These are phyloP conservation scores for Neoarthrinium moseri DNA, from an alignment of 2,329 filamentous ascomycete genomes.

Conservation along the genomic window DNA sequence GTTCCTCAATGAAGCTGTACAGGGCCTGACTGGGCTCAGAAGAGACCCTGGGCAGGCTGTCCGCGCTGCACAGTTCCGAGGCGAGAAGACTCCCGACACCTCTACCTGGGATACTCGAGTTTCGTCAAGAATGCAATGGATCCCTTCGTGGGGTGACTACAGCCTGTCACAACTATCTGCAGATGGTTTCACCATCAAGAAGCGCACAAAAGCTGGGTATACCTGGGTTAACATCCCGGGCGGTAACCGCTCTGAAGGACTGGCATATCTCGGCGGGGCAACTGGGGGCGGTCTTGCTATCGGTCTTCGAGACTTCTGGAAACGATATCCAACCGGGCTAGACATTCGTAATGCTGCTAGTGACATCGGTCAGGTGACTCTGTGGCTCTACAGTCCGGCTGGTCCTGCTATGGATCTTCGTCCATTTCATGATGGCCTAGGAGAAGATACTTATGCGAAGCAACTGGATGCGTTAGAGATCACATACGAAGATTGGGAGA, in stretches of 20 bases:
- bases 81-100: constrained; percentile 39
- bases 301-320: constrained; percentile 61
- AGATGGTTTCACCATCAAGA: constrained; percentile 60
- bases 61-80: constrained; percentile 48
- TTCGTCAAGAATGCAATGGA: constrained; percentile 48
- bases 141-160: constrained; percentile 59
- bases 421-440: constrained; percentile 58
- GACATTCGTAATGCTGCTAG: constrained; percentile 51
- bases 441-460: constrained; percentile 52
- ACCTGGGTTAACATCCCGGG: constrained; percentile 59
- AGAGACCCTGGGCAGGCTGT: constrained; percentile 50
- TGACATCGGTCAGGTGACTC: constrained; percentile 50
- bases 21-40: constrained; percentile 59
- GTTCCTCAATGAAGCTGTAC: constrained; percentile 55
- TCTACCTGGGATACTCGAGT: constrained; percentile 46
- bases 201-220: constrained; percentile 56
- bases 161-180: constrained; percentile 55
- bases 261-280: constrained; percentile 59
- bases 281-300: constrained; percentile 57
- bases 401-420: constrained; percentile 55
- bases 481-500: constrained; percentile 63
- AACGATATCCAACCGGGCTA: constrained; percentile 58
- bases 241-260: constrained; percentile 52
- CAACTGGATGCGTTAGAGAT: constrained; percentile 60
- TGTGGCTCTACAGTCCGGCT: constrained; percentile 60